Base-by-base conservation (phyloP, 352 stramenopile genomes). In the Globisporangium iwayamae region DNA sequence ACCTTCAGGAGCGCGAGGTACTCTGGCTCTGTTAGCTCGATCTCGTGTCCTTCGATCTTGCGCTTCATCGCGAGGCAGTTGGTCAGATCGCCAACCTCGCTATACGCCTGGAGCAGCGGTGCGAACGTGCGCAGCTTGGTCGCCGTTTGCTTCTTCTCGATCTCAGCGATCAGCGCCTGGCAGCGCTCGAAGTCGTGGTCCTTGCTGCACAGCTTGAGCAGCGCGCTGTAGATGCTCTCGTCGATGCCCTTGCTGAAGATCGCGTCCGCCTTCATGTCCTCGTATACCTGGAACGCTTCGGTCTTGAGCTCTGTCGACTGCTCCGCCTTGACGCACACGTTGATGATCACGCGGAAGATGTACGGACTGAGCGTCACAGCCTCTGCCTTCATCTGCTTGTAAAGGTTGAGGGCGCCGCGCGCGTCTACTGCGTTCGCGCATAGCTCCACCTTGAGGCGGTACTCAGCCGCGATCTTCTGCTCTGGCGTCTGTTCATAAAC, bases 101-200 rank as follows among this genome's bases (percentile, higher is more conserved):
- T 83, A 57, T 91, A 81, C 18, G 79, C 78, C 46, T 74, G 65
- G n/a, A 95, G 71, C 38, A 95, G 62, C 43, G 87, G 73, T 28
- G 80, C 75, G 32, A 90, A 90, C 30, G 85, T 93, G 30, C 87
- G 84, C 58, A 95, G 65, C 61, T 90, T 91, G 1, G 87, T 80
- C 11, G 70, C 45, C 16, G 91, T 65, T 1, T 82, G 71, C 8
- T 68, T 66, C 8, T 58, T 68, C 25, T 86, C 73, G 72, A 95
- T 73, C 14, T 80, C 71, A 4, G 67, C 63, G 30, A 95, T 62
- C 30, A 95, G 70, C 8, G 58, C 61, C 18, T 81, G 65, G 50
- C 79, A 86, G 22, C 66, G 67, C 4, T 74, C 71, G 65, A 89
- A 93, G 56, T 91, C 74, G 30, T 73, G 61, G 9, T 75, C 74